Evolutionary conservation across 2,329 filamentous ascomycete species (phyloP), one percentile per base, ranked within the genome.

Genomic region (Cladosporium sp.): DNA sequence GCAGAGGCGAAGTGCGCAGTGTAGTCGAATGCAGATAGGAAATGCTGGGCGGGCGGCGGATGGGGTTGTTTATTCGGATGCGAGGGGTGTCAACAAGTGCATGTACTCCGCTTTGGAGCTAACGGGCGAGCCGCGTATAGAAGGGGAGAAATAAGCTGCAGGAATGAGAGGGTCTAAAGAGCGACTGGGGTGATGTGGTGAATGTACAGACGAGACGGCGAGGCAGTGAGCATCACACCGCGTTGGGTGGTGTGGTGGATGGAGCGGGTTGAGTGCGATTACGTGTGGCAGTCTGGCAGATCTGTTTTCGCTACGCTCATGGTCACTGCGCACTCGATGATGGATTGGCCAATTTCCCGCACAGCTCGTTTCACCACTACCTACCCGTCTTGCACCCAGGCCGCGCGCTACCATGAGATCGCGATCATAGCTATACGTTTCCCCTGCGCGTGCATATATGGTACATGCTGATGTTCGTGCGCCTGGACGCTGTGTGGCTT

Each of bases 61-160:
- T 14, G 11, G 51, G 38, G 28, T 42, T 49, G 54, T 49, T 47
- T 56, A 45, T 45, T 40, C 8, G 51, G 51, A 55, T 20, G 51
- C 51, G 51, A 55, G 39, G 54, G 54, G 42, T 47, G 43, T 47
- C 43, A 47, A 47, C 43, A 47, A 42, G 39, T 42, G 17, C 22
- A 45, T 28, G 25, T n/a, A 47, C 43, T 47, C 43, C 25, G 43
- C 43, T 30, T 47, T 47, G 14, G 19, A 54, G 38, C 38, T 43
- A 42, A 51, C 49, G 49, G 25, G 34, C 49, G 49, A 38, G 34
- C 49, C 51, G 50, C 50, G 50, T 39, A 22, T 12, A 38, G 36
- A 42, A 47, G 43, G 43, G 38, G 42, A 42, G 20, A 28, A 8
- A 47, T 28, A n/a, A 45, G 19, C 36, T 42, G 51, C 49, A 38